Evolutionary conservation across 2,329 filamentous ascomycete genomes (phyloP), one percentile per base, ranked within the genome.

Genomic region (Exophiala sp.): DNA sequence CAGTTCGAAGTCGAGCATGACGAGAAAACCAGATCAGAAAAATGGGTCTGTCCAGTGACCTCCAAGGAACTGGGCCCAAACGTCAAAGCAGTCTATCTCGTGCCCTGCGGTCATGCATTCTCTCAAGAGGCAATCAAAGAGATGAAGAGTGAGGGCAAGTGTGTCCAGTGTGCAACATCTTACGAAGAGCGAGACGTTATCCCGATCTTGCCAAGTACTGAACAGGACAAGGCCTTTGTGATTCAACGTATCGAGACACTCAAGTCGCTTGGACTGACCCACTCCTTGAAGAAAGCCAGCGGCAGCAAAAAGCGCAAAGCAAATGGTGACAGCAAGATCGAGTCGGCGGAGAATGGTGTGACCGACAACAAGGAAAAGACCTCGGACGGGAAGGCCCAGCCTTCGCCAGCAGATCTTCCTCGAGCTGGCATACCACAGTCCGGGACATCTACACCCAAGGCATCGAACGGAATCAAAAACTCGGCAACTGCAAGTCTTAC

Each of bases 61-160:
- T 83, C 88, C 65, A 95, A 95, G 68, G 85, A 88, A 68, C 73
- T 99, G 20, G 94, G 94, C 0, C 85, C 91, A 0, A 78, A 79
- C 4, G 85, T 86, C 12, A 92, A 87, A 70, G 80, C 90, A 0
- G 89, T 95, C 1, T 99, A 97, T 65, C 66, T 99, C 2, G 89
- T 97, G 3, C 94, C 94, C 0, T 99, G 94, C 65, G 95, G 94
- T 0, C 95, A 99, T 75, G 91, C 89, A 0, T 97, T 97, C 71
- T 86, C 89, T 0, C 91, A 95, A 57, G 84, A 85, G 49, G 90
- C 91, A 6, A 85, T 97, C 61, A 88, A 86, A 62, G 88, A 94
- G 71, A 83, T 95, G n/a, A 77, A 78, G 20, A 79, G 74, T 2
- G 86, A 88, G 60, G 57, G 54, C 2, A 77, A 75, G 59, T 86